Evolutionary conservation across 2,329 filamentous ascomycete species (phyloP).

Genomic region (Bipolaris oryzae): DNA sequence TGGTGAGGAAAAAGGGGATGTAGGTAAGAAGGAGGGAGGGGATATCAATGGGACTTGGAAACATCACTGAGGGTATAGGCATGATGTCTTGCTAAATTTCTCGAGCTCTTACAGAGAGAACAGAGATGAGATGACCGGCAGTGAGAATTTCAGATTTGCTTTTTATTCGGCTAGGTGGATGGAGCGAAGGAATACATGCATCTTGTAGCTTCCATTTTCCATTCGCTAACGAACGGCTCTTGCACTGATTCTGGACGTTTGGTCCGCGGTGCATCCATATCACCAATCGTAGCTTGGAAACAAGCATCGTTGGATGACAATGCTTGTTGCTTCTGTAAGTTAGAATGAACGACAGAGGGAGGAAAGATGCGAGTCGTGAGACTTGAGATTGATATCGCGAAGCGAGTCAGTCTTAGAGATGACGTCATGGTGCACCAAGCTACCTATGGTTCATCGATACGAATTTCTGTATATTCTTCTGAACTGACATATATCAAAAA

Average conservation of each 20-base stretch:
- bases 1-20: constrained; percentile 1
- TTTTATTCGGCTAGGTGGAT: background rate
- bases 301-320: background rate
- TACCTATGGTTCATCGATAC: background rate
- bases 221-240: background rate
- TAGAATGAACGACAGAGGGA: background rate
- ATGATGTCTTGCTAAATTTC: background rate
- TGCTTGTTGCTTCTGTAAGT: background rate
- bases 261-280: background rate
- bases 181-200: background rate
- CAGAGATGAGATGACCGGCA: background rate
- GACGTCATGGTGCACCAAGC: background rate
- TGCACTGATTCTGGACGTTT: background rate
- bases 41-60: background rate
- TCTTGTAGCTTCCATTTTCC: background rate
- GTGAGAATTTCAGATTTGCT: background rate
- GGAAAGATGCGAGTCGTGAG: background rate
- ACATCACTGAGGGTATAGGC: background rate
- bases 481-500: too few species aligned
- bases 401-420: background rate
- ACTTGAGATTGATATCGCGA: too few species aligned
- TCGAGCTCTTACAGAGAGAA: background rate
- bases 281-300: background rate
- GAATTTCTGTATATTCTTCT: background rate
- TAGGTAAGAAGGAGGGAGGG: constrained; percentile 3